Percentiles rank a stretch among this genome's conserved stretches.
phyloP scores from a whole-genome alignment of 2,329 filamentous ascomycete genomes.

The Exophiala alcalophila region DNA sequence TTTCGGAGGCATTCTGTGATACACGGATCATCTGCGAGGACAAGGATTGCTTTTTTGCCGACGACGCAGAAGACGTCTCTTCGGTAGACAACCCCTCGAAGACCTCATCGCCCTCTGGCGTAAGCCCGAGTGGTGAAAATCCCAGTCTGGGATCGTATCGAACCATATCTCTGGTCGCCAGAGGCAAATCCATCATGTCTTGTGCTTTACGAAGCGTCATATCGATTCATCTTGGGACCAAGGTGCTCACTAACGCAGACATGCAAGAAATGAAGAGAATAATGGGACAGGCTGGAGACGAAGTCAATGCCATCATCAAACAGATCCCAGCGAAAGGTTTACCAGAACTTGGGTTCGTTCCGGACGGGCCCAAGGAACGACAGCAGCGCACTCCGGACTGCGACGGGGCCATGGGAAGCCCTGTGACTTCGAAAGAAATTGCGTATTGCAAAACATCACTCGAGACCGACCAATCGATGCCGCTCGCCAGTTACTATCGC shows the following conservation, averaged over 20 bases:
- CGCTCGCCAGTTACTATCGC: conserved; percentile 43
- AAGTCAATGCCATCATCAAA: conserved; percentile 44
- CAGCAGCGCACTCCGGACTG: conserved; percentile 17
- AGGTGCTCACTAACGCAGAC: conserved; percentile 42
- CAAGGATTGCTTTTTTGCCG: conserved; percentile 44
- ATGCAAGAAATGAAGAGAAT: conserved; percentile 45
- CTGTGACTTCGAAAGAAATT: conserved; percentile 26
- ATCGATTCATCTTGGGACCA: conserved; percentile 46
- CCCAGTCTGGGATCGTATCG: conserved; percentile 43
- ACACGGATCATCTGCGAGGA: conserved; percentile 47
- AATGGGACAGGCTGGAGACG: conserved; percentile 41
- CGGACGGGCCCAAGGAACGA: conserved; percentile 9
- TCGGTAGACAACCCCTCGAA: conserved; percentile 28
- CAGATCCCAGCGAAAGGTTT: conserved; percentile 40
- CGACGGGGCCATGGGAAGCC: conserved; percentile 20
- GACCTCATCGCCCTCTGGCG: conserved; percentile 6
- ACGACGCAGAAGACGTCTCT: conserved; percentile 39
- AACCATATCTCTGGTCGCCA: conserved; percentile 43
- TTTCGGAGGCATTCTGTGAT: conserved; percentile 50
- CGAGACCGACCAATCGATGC: conserved; percentile 9
- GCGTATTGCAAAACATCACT: conserved; percentile 16
- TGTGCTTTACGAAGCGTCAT: conserved; percentile 43
- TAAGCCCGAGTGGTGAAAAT: conserved; percentile 37
- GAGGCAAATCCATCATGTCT: conserved; percentile 47
- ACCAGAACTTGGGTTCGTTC: conserved; percentile 30